A percentile compares a stretch with the other conserved stretches of the same genome.
These are phyloP conservation scores for Pelargonium fulgidum DNA, from an alignment of 441 rosid genomes.

Conservation along the genomic window DNA sequence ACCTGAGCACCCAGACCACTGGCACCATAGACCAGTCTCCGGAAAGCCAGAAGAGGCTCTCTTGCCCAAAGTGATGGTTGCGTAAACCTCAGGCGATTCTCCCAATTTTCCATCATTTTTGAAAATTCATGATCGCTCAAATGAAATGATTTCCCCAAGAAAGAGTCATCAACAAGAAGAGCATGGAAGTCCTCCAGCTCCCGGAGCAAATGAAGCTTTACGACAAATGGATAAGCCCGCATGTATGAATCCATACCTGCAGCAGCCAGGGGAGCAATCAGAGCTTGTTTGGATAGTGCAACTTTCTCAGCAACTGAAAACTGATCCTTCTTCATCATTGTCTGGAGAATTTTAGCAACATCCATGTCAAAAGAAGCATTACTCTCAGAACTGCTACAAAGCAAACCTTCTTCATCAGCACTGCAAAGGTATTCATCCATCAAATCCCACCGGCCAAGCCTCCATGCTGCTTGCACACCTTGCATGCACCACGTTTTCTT, in stretches of 20 bases:
- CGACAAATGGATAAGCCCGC: conserved; percentile 90
- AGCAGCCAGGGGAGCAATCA: conserved; percentile 99
- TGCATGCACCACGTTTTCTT: conserved; percentile 99
- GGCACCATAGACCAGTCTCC: conserved; percentile 84
- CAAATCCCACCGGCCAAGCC: conserved; percentile 97
- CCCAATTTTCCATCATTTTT: conserved; percentile 75
- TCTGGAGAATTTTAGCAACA: conserved; percentile 90
- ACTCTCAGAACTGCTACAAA: conserved; percentile 93
- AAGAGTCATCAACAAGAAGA: conserved; percentile 68
- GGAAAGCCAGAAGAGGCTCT: conserved; percentile 91
- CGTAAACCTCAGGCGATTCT: conserved; percentile 80
- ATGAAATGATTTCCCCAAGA: conserved; percentile 74
- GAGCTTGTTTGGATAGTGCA: conserved; percentile 81
- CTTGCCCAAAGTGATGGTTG: conserved; percentile 95
- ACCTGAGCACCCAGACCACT: conserved; percentile 84
- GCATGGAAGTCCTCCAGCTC: conserved; percentile 85
- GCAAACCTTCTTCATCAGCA: conserved; percentile 78
- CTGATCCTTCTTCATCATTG: conserved; percentile 89
- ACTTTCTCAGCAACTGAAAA: conserved; percentile 78
- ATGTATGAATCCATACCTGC: conserved; percentile 99
- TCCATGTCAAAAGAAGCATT: conserved; percentile 96
- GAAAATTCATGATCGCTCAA: conserved; percentile 51
- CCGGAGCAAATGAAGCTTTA: conserved; percentile 83
- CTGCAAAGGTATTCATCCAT: conserved; percentile 94
- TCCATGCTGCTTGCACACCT: conserved; percentile 99